phyloP scores from a whole-genome alignment of 2,329 filamentous ascomycete species.

The Hypoxylon sp. region DNA sequence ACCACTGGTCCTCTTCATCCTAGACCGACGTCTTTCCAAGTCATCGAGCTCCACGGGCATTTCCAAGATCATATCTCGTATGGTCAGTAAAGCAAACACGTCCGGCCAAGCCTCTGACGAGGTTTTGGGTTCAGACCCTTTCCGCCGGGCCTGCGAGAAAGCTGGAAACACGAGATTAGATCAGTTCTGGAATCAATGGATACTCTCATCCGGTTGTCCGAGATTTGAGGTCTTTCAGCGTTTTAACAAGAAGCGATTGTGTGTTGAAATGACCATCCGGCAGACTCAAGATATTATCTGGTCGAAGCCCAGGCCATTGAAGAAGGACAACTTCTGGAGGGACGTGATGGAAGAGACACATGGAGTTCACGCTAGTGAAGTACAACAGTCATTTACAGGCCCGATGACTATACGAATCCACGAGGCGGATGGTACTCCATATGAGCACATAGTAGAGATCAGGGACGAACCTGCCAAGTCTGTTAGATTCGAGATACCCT shows the following conservation, averaged over 20 bases:
- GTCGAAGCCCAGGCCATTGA: slow-evolving; percentile 67
- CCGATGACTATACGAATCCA: slow-evolving; percentile 99
- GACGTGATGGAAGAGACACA: slow-evolving; percentile 85
- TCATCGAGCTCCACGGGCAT: slow-evolving; percentile 87
- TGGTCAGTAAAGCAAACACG: slow-evolving; percentile 88
- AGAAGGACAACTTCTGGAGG: slow-evolving; percentile 83
- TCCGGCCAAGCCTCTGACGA: slow-evolving; percentile 74
- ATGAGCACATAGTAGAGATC: slow-evolving; percentile 97
- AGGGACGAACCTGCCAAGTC: slow-evolving; percentile 83
- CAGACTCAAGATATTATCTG: slow-evolving; percentile 75
- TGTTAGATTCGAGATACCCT: slow-evolving; percentile 91
- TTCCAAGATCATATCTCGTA: slow-evolving; percentile 85
- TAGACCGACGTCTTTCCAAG: slow-evolving; percentile 92
- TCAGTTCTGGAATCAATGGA: slow-evolving; percentile 94
- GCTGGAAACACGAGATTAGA: slow-evolving; percentile 89
- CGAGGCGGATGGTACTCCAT: slow-evolving; percentile 97
- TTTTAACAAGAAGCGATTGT: slow-evolving; percentile 98
- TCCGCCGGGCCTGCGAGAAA: slow-evolving; percentile 88
- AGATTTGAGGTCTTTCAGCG: slow-evolving; percentile 87
- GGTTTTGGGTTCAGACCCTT: slow-evolving; percentile 80
- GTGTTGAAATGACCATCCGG: slow-evolving; percentile 90
- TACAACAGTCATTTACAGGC: slow-evolving; percentile 89
- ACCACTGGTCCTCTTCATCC: slow-evolving; percentile 90
- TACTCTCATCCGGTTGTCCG: slow-evolving; percentile 89
- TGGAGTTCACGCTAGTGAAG: slow-evolving; percentile 76